Evolutionary conservation across 371 early-diverging fungal genomes (phyloP).

Genomic region (Vairimorpha ceranae): DNA sequence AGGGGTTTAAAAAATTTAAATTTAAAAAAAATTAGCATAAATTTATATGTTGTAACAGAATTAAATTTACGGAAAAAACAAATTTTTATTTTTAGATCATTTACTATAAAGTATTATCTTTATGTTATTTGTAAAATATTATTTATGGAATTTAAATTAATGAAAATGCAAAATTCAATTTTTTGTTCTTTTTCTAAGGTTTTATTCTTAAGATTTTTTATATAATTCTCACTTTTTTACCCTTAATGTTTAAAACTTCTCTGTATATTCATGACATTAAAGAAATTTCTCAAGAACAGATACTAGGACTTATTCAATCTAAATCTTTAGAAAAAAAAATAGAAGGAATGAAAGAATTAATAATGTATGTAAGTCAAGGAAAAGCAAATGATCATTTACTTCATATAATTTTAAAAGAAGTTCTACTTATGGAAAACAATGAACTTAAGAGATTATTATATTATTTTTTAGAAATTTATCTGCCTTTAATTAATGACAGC

Average conservation of each 20-base stretch:
- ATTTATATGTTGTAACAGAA: no score
- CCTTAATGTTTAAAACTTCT: constrained; percentile 5
- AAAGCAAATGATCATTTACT: neutral
- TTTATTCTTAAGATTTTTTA: no score
- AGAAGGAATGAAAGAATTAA: constrained; percentile 19
- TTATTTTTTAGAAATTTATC: constrained; percentile 52
- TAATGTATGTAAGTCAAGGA: constrained; percentile 19
- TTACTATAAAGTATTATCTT: no score
- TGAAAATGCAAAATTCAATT: no score
- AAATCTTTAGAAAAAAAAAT: constrained; percentile 15
- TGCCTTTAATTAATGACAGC: constrained; percentile 25
- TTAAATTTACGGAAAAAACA: no score
- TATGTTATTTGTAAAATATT: no score
- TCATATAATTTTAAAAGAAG: constrained; percentile 30
- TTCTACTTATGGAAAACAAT: constrained; percentile 49
- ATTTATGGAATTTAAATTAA: no score
- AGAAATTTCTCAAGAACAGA: constrained; percentile 9
- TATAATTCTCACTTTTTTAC: neutral
- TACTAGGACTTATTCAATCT: constrained; percentile 10
- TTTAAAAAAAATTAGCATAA: neutral
- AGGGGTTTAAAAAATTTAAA: constrained; percentile 28
- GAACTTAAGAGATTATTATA: constrained; percentile 58
- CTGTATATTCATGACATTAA: constrained; percentile 9
- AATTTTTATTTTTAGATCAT: no score
- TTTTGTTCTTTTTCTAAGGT: no score